Evolutionary conservation across 192 early-diverging fungal genomes (phyloP), one percentile per base, ranked within the genome.

Genomic region (Jimgerdemannia lactiflua): DNA sequence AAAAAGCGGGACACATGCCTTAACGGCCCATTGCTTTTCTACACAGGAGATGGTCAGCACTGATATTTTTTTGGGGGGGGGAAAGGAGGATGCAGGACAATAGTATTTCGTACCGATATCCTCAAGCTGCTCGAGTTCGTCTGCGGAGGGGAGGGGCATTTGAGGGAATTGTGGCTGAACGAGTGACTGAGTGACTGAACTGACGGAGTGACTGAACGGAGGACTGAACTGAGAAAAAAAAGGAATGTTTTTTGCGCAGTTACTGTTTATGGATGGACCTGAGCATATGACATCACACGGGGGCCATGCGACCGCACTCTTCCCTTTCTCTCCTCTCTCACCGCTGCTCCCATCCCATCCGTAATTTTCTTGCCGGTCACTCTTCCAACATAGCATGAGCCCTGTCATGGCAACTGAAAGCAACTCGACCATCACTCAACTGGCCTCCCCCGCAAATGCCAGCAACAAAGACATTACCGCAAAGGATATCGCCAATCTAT

Each of bases 21-120:
- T 96, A 82, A 97, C 94, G 43, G 93, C 93, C 96, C 95, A 98
- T 77, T 96, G 95, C 88, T 94, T 95, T 87, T 97, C 95, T 89
- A 75, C n/a, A 81, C 64, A 11, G 20, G 42, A n/a, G 20, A 42
- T 6, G 39, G 14, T 42, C 40, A 70, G 40, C 20, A 70, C 40
- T 42, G 17, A 17, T 3, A 40, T 3, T 29, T 20, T 41, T 18
- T 17, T 20, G 3, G 2, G 59, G 59, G 39, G 18, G 65, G 14
- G 20, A 68, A 9, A 18, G 8, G 20, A 20, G 11, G 4, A 20
- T 64, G 29, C 44, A 8, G 10, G 4, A 9, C 6, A 63, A 20
- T 4, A 29, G 18, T 42, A 20, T n/a, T 4, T 20, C 68, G 44
- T 83, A 89, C 88, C 88, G 85, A 94, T 94, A 74, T 94, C 93